phyloP scores from a whole-genome alignment of 208 protist species.

The Trypanosoma scelopori region DNA sequence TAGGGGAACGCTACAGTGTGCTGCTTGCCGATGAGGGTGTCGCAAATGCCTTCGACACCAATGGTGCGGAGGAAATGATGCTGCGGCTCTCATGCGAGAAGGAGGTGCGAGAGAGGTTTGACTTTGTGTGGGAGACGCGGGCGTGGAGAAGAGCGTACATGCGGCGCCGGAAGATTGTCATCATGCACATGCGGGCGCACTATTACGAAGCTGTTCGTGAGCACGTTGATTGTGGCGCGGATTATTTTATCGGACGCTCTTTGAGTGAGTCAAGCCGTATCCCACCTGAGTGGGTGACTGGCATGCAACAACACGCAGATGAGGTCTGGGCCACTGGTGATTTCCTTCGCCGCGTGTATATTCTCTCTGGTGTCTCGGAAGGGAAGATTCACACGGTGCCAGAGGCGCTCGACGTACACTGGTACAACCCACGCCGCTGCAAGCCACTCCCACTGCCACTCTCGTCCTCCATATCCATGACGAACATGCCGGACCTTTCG shows the following conservation, averaged over 20 bases:
- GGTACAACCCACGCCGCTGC: slow-evolving; percentile 41
- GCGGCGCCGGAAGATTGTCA: slow-evolving; percentile 12
- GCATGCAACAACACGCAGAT: slow-evolving; percentile 22
- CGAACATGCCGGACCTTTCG: slow-evolving; percentile 31
- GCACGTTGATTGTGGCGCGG: neutral
- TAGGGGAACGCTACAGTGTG: slow-evolving; percentile 41
- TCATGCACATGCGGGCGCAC: slow-evolving; percentile 29
- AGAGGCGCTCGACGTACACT: slow-evolving; percentile 51
- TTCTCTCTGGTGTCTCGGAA: slow-evolving; percentile 23
- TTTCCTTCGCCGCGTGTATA: slow-evolving; percentile 51
- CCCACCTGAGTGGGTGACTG: slow-evolving; percentile 18
- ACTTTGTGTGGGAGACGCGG: neutral
- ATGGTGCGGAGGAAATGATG: neutral
- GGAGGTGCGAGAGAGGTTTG: neutral
- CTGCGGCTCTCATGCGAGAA: slow-evolving; percentile 12
- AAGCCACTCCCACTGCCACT: slow-evolving; percentile 12
- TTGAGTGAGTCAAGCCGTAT: slow-evolving; percentile 55
- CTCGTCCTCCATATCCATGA: neutral
- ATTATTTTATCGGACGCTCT: slow-evolving; percentile 32
- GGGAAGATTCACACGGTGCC: slow-evolving; percentile 40
- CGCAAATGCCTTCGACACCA: neutral
- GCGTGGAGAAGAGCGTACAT: neutral
- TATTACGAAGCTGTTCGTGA: neutral
- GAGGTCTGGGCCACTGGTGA: slow-evolving; percentile 57
- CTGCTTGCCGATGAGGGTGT: neutral